Base-by-base conservation (phyloP, 768 basidiomycete species). In the Boletus vermiculosoides region DNA sequence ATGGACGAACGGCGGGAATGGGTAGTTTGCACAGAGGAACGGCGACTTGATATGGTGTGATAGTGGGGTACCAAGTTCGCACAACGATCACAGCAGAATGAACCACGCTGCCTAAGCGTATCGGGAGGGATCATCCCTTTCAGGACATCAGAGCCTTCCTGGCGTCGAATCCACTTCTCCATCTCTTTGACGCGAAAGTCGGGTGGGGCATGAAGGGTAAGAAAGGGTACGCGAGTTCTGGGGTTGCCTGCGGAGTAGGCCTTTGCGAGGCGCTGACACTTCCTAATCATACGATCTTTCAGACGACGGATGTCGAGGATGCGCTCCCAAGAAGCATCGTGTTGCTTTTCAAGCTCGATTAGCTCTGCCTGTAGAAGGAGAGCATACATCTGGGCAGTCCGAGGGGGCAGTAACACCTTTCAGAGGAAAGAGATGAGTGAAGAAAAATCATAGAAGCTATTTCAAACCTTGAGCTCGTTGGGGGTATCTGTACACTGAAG, bases 261-360 rank as follows among this genome's bases (percentile, higher is more conserved):
- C 59, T 79, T 83, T 45, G 82, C 80, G 44, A 89, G 73, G 54
- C 85, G 82, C 61, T 84, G 83, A 66, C 86, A 89, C 65, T 90
- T 90, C 70, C 87, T 85, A 59, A 89, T 83, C 87, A 90, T 88
- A 56, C 88, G 81, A 68, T 90, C 88, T 74, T 90, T 90, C 64
- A 90, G 77, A 60, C 83, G 88, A 15, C 88, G 86, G 47, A 90
- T 87, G 67, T 88, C 80, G 59, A 87, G 75, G 64, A 90, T 80
- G 59, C 84, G 82, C 47, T 86, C 81, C 87, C 86, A 89, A 56
- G 82, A 80, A 22, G 85, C 77, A 34, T 73, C 65, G 4, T 74
- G 74, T 55, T 82, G 81, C 70, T 82, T 85, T 41, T 76, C 76
- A 22, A 90, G 79, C 65, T 90, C 88, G 28, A 74, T 72, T 6